Evolutionary conservation across 2,329 filamentous ascomycete genomes (phyloP).

Genomic region (Allantophomopsis cytisporea): DNA sequence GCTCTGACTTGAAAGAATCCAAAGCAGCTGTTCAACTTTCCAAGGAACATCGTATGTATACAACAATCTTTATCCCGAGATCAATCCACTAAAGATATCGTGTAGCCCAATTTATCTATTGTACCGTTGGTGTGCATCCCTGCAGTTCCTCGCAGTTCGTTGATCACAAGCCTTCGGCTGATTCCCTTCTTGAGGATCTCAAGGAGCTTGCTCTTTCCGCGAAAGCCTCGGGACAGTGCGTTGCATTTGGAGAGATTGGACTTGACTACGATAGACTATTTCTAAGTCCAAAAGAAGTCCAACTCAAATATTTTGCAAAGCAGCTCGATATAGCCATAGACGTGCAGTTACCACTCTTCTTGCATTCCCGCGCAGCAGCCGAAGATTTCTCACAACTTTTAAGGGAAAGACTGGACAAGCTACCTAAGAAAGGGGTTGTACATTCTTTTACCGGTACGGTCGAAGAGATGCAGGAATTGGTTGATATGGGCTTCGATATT

Average conservation of each 20-base stretch:
- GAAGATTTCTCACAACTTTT: slow-evolving; percentile 70
- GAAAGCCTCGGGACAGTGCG: slow-evolving; percentile 25
- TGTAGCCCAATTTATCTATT: slow-evolving; percentile 67
- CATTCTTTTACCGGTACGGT: slow-evolving; percentile 88
- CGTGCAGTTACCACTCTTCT: slow-evolving; percentile 73
- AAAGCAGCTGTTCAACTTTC: slow-evolving; percentile 62
- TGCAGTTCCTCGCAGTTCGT: slow-evolving; percentile 76
- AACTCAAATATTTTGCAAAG: slow-evolving; percentile 71
- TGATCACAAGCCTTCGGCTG: slow-evolving; percentile 32
- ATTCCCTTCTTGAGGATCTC: slow-evolving; percentile 40
- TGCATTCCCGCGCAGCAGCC: slow-evolving; percentile 83
- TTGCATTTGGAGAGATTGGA: slow-evolving; percentile 89
- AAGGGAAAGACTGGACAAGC: slow-evolving; percentile 42
- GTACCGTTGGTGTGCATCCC: slow-evolving; percentile 87
- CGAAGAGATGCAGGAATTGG: slow-evolving; percentile 71
- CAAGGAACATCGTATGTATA: slow-evolving; percentile 51
- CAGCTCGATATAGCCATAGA: slow-evolving; percentile 32
- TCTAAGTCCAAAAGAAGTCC: slow-evolving; percentile 64
- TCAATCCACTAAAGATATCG: slow-evolving; percentile 1
- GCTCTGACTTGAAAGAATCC: slow-evolving; percentile 73
- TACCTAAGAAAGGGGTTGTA: slow-evolving; percentile 71
- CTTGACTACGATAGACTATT: slow-evolving; percentile 91
- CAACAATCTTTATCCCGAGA: slow-evolving; percentile 2
- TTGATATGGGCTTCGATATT: slow-evolving; percentile 72
- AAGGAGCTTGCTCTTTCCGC: slow-evolving; percentile 45